Evolutionary conservation across 768 basidiomycete genomes (phyloP).

Genomic region (Boletus vermiculosoides): DNA sequence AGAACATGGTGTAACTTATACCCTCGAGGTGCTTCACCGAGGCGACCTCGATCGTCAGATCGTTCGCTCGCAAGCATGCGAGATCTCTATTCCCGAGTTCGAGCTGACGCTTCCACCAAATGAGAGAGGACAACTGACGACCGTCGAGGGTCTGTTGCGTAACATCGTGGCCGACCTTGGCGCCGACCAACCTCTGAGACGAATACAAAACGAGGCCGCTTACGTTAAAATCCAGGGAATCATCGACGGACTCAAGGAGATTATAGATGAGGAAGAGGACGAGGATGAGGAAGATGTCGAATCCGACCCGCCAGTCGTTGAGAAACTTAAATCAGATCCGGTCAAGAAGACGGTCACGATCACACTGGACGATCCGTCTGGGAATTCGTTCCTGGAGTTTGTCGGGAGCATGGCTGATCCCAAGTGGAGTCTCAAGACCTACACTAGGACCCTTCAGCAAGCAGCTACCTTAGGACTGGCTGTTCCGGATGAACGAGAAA

Average conservation of each 20-base stretch:
- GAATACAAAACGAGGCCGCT: constrained; percentile 70
- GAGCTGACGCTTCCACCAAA: constrained; percentile 84
- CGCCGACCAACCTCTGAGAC: constrained; percentile 79
- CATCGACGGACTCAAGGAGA: constrained; percentile 59
- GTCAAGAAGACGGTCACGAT: constrained; percentile 77
- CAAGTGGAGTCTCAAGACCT: constrained; percentile 87
- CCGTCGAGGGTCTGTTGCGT: constrained; percentile 87
- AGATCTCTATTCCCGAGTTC: constrained; percentile 81
- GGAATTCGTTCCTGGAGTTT: constrained; percentile 97
- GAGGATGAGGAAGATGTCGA: constrained; percentile 40
- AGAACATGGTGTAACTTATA: constrained; percentile 87
- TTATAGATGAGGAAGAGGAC: constrained; percentile 63
- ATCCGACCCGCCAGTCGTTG: constrained; percentile 29
- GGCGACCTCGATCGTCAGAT: constrained; percentile 90
- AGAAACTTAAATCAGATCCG: constrained; percentile 39
- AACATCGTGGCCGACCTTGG: constrained; percentile 80
- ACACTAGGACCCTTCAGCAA: constrained; percentile 75
- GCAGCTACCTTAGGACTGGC: constrained; percentile 78
- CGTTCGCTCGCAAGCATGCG: constrained; percentile 82
- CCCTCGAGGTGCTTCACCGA: constrained; percentile 68
- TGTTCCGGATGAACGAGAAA: constrained; percentile 42
- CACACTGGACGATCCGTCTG: constrained; percentile 87
- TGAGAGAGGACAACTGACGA: constrained; percentile 91
- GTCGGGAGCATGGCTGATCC: constrained; percentile 83
- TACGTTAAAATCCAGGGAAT: constrained; percentile 75